These are phyloP conservation scores for Chrysoporthe deuterocubensis DNA, from an alignment of 2,329 filamentous ascomycete genomes.

Conservation along the genomic window DNA sequence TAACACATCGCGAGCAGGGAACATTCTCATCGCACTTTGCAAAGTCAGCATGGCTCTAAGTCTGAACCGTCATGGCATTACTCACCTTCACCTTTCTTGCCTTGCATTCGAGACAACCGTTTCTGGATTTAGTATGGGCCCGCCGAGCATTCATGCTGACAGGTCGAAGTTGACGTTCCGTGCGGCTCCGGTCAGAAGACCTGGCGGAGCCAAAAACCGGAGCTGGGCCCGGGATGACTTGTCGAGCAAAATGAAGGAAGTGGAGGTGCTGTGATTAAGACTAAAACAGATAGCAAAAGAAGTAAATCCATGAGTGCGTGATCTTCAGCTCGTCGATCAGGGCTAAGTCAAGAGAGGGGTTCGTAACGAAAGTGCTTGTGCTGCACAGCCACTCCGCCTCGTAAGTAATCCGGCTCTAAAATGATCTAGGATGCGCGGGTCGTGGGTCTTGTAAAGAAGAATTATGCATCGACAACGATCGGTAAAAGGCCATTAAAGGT, in stretches of 20 bases:
- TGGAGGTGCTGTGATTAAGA: not conserved
- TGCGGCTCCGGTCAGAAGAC: slow-evolving; percentile 9
- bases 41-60: not conserved
- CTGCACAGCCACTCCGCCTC: slow-evolving; percentile 10
- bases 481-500: not conserved
- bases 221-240: not conserved
- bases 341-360: not conserved
- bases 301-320: not conserved
- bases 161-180: not conserved
- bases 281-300: not conserved
- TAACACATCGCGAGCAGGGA: slow-evolving; percentile 34
- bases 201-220: not conserved
- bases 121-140: slow-evolving; percentile 27
- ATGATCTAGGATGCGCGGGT: not conserved
- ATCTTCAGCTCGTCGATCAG: not conserved
- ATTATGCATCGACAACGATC: not conserved
- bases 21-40: slow-evolving; percentile 35
- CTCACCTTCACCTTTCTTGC: slow-evolving; percentile 25
- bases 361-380: not conserved
- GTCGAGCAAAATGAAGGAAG: not conserved
- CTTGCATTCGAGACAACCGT: slow-evolving; percentile 26
- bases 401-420: not conserved
- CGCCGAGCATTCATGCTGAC: slow-evolving; percentile 21
- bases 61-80: not conserved
- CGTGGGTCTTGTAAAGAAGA: not conserved